phyloP scores from a whole-genome alignment of 1,139 yeast genomes.

The Geotrichum phurueaensis region DNA sequence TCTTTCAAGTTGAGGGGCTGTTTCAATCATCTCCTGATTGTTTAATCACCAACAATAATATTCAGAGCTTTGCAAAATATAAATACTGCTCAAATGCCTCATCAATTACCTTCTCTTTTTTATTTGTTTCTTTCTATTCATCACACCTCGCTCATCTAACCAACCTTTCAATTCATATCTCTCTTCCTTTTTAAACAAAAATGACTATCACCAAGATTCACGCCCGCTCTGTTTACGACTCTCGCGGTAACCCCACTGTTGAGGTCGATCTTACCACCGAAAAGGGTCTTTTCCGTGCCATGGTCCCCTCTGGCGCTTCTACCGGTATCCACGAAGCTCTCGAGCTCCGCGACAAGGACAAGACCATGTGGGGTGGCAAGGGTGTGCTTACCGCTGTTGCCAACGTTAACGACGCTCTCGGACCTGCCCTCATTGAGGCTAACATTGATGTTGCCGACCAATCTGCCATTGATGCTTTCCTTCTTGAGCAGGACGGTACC shows the following conservation, averaged over 20 bases:
- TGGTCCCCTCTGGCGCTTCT: constrained; percentile 96
- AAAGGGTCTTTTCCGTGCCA: constrained; percentile 82
- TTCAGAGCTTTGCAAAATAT: not conserved
- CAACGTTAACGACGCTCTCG: constrained; percentile 83
- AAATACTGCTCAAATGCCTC: not conserved
- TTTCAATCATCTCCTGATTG: not conserved
- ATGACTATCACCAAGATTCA: constrained; percentile 62
- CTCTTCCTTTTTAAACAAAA: not conserved
- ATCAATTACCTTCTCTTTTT: not conserved
- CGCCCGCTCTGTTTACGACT: constrained; percentile 93
- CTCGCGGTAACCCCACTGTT: constrained; percentile 91
- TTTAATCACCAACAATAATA: not conserved
- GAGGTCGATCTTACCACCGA: constrained; percentile 88
- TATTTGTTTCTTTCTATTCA: not conserved
- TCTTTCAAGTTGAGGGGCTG: not conserved
- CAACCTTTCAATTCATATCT: not conserved
- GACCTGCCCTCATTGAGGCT: constrained; percentile 76
- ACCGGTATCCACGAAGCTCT: constrained; percentile 93
- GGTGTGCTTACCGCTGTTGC: constrained; percentile 90
- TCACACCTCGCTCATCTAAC: not conserved
- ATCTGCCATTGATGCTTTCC: constrained; percentile 70
- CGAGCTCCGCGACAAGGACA: constrained; percentile 93
- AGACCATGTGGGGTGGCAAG: constrained; percentile 91
- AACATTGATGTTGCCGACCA: constrained; percentile 73
- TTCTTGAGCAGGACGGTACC: constrained; percentile 78